Evolutionary conservation across 257 asterid species (phyloP), one percentile per base, ranked within the genome.

Genomic region (Paraleonurus japonicus): DNA sequence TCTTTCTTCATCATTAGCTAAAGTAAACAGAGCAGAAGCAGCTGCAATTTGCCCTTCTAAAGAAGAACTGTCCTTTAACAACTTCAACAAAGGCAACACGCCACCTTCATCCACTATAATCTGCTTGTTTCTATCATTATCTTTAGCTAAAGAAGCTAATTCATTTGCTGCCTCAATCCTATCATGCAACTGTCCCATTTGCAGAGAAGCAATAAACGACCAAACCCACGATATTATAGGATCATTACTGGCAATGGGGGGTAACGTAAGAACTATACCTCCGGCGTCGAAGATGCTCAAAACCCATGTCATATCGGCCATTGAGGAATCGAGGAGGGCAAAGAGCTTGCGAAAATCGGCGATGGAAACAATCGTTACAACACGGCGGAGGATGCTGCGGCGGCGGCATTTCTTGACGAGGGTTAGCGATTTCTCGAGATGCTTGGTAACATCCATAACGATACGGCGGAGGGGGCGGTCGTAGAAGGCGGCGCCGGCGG

Each of bases 141-240:
- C 98, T 16, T 48, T 79, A 19, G 98, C 98, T 55, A 92, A 62
- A 0, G 90, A 86, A 26, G 94, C 87, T 33, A 89, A 69, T 64
- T 83, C 89, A 68, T 84, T 85, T 1, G 96, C 89, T 13, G 98
- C 93, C 64, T 92, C 98, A 43, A 82, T 68, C 50, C 80, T 84
- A 67, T 88, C 89, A 55, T 47, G 76, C 62, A 89, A 68, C 61
- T 84, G 85, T 4, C 95, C 94, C 85, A 84, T 82, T 35, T 85
- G 78, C 37, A 89, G 39, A 2, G 94, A 83, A 67, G 96, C 94
- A 51, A 85, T 86, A 75, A 57, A 86, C 58, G 96, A 82, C 98
- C 98, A 92, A 41, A 88, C 90, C 96, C 95, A 89, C 6, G 94
- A 84, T 59, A 92, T 45, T 6, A 89, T 92, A 9, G 96, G 98